phyloP scores from a whole-genome alignment of 257 asterid species.

The Solanum pimpinellifolium region DNA sequence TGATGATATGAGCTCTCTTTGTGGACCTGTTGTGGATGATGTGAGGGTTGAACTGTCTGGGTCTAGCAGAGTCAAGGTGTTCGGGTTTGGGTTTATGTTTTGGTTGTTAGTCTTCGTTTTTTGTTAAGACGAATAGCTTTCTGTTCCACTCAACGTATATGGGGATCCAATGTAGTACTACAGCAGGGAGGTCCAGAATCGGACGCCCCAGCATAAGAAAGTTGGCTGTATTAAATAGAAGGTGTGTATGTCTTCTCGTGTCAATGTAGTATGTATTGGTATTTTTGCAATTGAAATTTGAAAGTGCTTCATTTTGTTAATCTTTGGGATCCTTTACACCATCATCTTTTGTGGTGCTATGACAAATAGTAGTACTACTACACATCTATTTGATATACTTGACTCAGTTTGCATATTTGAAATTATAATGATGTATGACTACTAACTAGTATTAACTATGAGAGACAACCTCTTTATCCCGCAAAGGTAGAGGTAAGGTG shows the following conservation, averaged over 20 bases:
- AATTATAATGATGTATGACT: background rate
- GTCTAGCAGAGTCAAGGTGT: constrained; percentile 8
- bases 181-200: background rate
- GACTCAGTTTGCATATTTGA: background rate
- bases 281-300: background rate
- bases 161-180: background rate
- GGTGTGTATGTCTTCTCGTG: background rate
- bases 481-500: background rate
- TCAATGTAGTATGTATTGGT: background rate
- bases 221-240: background rate
- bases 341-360: background rate
- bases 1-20: constrained; percentile 84
- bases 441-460: background rate
- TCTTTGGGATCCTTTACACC: background rate
- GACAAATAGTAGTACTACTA: background rate
- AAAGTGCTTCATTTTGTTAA: background rate
- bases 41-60: constrained; percentile 53
- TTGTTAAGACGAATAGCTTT: background rate
- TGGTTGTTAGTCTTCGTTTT: constrained; percentile 5
- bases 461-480: background rate
- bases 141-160: background rate
- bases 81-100: constrained; percentile 17
- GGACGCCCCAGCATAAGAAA: background rate
- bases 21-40: constrained; percentile 95
- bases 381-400: background rate